Conservation (phyloP, 1,139 yeast genomes). For the Debaryomyces singareniensis region DNA sequence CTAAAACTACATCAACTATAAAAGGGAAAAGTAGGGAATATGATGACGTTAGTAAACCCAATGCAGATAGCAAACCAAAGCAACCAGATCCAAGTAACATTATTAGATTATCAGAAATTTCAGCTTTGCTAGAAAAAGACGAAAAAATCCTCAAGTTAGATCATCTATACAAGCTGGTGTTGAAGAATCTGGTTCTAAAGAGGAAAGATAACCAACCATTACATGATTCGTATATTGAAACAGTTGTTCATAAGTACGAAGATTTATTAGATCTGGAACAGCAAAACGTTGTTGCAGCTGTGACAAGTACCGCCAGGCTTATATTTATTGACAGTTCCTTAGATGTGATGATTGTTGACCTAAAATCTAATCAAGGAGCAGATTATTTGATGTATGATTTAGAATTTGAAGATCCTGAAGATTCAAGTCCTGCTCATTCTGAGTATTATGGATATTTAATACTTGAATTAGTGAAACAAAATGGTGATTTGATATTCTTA, state of each 20-base stretch:
- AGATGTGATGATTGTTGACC: constrained; percentile 37
- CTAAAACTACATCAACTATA: too few species aligned
- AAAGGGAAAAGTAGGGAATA: too few species aligned
- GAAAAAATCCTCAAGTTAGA: constrained; percentile 42
- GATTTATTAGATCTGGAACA: constrained; percentile 26
- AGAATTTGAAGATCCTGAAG: constrained; percentile 56
- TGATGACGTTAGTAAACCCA: too few species aligned
- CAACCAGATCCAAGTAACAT: constrained; percentile 1
- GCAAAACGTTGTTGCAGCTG: constrained; percentile 39
- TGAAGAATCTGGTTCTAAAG: constrained; percentile 19
- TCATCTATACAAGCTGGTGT: constrained; percentile 30
- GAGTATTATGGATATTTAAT: constrained; percentile 53
- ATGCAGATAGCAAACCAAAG: background rate
- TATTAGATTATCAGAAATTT: constrained; percentile 29
- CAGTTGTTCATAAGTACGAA: constrained; percentile 35
- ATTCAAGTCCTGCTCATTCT: constrained; percentile 21
- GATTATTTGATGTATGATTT: constrained; percentile 75
- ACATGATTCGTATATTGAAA: constrained; percentile 32
- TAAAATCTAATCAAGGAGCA: constrained; percentile 46
- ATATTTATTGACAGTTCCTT: constrained; percentile 33
- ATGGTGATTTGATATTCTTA: constrained; percentile 55
- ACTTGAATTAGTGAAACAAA: constrained; percentile 51
- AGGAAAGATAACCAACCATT: constrained; percentile 19
- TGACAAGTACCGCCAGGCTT: constrained; percentile 42
- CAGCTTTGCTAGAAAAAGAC: constrained; percentile 23